Evolutionary conservation across 805 yeast genomes (phyloP), one percentile per base, ranked within the genome.

Genomic region (Candida jianshihensis): DNA sequence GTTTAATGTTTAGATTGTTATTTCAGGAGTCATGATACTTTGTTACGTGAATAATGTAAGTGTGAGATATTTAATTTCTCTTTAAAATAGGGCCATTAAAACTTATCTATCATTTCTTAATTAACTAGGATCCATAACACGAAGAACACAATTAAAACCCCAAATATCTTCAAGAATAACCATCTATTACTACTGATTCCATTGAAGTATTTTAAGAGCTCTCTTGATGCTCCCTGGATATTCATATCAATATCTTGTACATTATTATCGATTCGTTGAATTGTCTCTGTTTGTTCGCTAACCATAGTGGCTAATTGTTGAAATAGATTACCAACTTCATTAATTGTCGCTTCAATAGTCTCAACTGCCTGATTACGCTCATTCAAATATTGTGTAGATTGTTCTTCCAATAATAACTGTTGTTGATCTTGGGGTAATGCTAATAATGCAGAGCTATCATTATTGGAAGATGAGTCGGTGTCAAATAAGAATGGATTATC

Each of bases 261-360:
- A 54, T 92, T 89, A 38, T 79, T 85, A 61, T 92, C 98, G 44
- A 92, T 92, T 54, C 97, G 70, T 59, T 90, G 97, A 39, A 92
- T 90, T 13, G 83, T 84, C 51, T 92, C 98, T 28, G 97, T 90
- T 61, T 92, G 98, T 59, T 92, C 97, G 43, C 85, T 88, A 7
- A 92, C 97, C 97, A 92, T 90, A 1, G 95, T 82, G 5, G 97
- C 96, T 49, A 92, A 69, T 60, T 92, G 98, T 51, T 85, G 90
- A 64, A 92, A 92, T 41, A 92, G 69, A 34, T 84, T 82, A 30
- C 98, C 98, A 33, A 92, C 95, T 59, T 92, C 97, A 53, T 90
- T 90, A 42, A 92, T 92, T 0, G 98, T 92, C n/a, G 87, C 73
- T 57, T 92, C 98, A 34, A 92, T 92, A 0, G 97, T 86, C 55